Evolutionary conservation across 1,139 yeast genomes (phyloP), one percentile per base, ranked within the genome.

Genomic region (Zygoascus meyerae): DNA sequence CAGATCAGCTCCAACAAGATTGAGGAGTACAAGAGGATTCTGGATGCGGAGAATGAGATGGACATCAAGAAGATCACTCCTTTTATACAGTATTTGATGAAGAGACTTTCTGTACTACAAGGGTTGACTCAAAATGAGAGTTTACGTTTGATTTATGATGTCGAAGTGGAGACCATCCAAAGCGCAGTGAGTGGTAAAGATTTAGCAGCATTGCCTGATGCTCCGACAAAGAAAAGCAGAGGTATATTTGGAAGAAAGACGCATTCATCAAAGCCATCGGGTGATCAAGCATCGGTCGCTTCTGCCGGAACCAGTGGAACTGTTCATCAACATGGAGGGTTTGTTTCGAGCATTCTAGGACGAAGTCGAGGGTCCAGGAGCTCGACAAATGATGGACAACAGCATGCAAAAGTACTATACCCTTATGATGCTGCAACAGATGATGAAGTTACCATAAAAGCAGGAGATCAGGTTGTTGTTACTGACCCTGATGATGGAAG

Each of bases 141-240:
- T 3, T 67, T 68, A 42, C 76, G 95, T 52, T 81, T 90, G 33
- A 74, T 75, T 47, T 77, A 81, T 26, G 95, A 87, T 60, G 97
- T 90, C 12, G 94, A 85, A 57, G 81, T 90, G 46, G 97, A 92
- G 63, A 80, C 94, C 14, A 87, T 94, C 54, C 94, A 87, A 63
- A 79, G 83, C 52, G 90, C 85, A 46, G 94, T 95, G 0, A 87
- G 84, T 10, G 92, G 83, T 56, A 74, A 62, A 46, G 70, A 67
- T 43, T 50, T 67, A 50, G 55, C 59, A 11, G 54, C 65, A 2
- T 57, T 67, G 7, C 68, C 70, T 5, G 60, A 61, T 8, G 62
- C 64, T 29, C 61, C 63, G 17, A 58, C 62, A 16, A 58, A 60
- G 39, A 59, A 58, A 47, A 59, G 60, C 34, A 50, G 60, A 7